Percentiles rank a stretch among this genome's conserved stretches.
Evolutionary conservation across 2,329 filamentous ascomycete genomes (phyloP).

Genomic region (Ambrosiella cleistominuta): DNA sequence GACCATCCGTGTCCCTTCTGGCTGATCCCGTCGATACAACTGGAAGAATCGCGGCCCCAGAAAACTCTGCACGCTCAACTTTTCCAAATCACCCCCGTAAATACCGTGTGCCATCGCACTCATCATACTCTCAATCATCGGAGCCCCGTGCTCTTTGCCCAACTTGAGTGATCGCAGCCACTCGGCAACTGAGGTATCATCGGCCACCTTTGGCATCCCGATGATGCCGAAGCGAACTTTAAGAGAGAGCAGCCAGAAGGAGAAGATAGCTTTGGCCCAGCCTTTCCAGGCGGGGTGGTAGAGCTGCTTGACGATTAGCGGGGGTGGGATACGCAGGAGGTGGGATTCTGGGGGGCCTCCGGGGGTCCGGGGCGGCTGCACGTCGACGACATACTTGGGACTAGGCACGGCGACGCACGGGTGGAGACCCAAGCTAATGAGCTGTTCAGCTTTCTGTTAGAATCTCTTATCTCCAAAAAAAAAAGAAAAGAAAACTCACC

Average conservation of each 20-base stretch:
- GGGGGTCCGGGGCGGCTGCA: not conserved
- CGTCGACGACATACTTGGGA: conserved; percentile 11
- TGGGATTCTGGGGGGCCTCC: conserved; percentile 34
- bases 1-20: conserved; percentile 16
- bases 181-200: conserved; percentile 22
- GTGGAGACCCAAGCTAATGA: conserved; percentile 8
- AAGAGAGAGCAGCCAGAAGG: conserved; percentile 10
- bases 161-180: conserved; percentile 19
- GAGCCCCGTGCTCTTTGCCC: conserved; percentile 12
- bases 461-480: not conserved
- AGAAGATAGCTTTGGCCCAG: conserved; percentile 9
- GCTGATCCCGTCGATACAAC: conserved; percentile 12
- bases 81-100: conserved; percentile 74
- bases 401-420: conserved; percentile 9
- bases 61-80: conserved; percentile 54
- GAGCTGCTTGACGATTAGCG: conserved; percentile 7
- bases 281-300: conserved; percentile 11
- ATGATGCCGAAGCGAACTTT: conserved; percentile 14
- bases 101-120: conserved; percentile 74
- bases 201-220: conserved; percentile 17
- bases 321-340: conserved; percentile 24
- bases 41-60: conserved; percentile 26
- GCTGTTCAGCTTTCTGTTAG: not conserved
- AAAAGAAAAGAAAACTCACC: conserved; percentile 28
- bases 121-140: conserved; percentile 49